Evolutionary conservation across 805 yeast species (phyloP).

Genomic region (Lachancea sp.): DNA sequence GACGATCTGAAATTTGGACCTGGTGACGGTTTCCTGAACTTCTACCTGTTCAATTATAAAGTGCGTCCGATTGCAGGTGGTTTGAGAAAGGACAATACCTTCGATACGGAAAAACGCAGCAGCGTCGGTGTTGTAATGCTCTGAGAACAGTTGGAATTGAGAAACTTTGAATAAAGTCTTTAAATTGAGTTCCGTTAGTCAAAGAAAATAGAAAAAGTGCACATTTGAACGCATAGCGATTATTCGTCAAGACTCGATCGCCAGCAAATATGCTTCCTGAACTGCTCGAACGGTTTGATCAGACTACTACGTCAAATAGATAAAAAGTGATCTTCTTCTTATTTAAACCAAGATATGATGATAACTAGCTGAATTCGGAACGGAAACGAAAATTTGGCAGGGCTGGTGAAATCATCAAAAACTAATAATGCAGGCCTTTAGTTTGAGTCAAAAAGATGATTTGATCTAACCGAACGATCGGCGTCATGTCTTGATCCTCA

Average conservation of each 20-base stretch:
- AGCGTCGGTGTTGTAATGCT: constrained; percentile 89
- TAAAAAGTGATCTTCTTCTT: background rate
- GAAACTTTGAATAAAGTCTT: too few species aligned
- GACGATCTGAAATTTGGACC: constrained; percentile 80
- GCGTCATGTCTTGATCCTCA: too few species aligned
- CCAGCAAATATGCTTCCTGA: too few species aligned
- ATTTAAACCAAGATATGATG: too few species aligned
- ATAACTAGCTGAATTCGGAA: too few species aligned
- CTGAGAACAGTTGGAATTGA: constrained; percentile 33
- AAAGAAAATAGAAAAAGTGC: too few species aligned
- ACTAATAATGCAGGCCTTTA: background rate
- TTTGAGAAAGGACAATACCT: constrained; percentile 47
- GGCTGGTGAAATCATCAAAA: background rate
- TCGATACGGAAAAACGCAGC: constrained; percentile 52
- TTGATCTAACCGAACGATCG: too few species aligned
- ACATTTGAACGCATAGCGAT: too few species aligned
- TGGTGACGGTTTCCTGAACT: constrained; percentile 90
- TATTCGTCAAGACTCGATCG: too few species aligned
- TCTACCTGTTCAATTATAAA: constrained; percentile 85
- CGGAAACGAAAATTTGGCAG: background rate
- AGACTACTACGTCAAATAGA: background rate
- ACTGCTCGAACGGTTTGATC: too few species aligned
- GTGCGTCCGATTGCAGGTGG: constrained; percentile 83
- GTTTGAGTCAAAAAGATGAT: too few species aligned
- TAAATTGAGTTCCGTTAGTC: too few species aligned